These are phyloP conservation scores for Gamsiella multidivaricata DNA, from an alignment of 192 early-diverging fungal genomes.

Conservation along the genomic window DNA sequence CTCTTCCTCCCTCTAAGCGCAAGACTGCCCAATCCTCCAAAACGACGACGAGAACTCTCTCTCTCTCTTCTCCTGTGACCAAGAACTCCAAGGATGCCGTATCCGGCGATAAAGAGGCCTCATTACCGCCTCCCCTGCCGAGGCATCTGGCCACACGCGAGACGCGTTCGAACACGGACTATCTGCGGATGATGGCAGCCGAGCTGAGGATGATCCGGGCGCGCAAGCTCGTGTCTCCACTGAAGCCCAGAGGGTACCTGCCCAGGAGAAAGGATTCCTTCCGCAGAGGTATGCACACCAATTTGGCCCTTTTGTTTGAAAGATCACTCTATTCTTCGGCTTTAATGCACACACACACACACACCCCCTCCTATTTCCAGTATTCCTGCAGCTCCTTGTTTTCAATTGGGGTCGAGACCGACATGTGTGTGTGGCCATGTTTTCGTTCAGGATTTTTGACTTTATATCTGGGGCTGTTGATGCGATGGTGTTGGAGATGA, in stretches of 20 bases:
- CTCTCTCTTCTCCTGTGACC: slow-evolving; percentile 19
- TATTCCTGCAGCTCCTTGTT: background rate
- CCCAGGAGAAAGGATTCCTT: slow-evolving; percentile 55
- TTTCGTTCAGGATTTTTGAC: too few species aligned
- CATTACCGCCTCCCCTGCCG: slow-evolving; percentile 26
- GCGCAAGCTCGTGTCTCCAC: slow-evolving; percentile 57
- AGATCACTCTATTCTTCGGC: background rate
- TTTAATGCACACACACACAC: too few species aligned
- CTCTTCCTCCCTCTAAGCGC: slow-evolving; percentile 11
- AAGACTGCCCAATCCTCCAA: background rate
- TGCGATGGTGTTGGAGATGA: too few species aligned
- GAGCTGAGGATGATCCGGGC: slow-evolving; percentile 66
- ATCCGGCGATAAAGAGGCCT: slow-evolving; percentile 2
- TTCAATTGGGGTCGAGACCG: too few species aligned
- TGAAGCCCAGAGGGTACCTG: slow-evolving; percentile 57
- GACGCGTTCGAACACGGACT: slow-evolving; percentile 57
- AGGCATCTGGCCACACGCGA: slow-evolving; percentile 47
- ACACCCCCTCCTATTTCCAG: slow-evolving; percentile 5
- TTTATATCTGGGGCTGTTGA: too few species aligned
- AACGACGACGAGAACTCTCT: background rate
- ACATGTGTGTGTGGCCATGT: too few species aligned
- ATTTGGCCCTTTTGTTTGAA: background rate
- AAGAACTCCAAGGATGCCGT: slow-evolving; percentile 6
- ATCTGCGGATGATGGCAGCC: slow-evolving; percentile 61
- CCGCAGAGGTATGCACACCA: slow-evolving; percentile 32